Base-by-base conservation (phyloP, 306 rosid species). In the Lotus japonicus region DNA sequence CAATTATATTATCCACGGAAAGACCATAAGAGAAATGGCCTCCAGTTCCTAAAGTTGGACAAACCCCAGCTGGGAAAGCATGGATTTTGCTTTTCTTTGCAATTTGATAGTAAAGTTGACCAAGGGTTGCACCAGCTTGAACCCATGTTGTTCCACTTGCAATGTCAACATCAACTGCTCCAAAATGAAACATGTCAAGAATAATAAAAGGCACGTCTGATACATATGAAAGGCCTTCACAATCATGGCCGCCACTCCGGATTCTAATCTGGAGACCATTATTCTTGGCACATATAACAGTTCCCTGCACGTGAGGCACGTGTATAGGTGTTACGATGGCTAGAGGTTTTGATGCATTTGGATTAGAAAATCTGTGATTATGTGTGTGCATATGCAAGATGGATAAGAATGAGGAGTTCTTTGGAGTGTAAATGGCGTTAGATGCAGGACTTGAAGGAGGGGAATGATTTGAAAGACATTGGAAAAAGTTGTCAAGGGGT, bases 191-290 rank as follows among this genome's bases (percentile, higher is more conserved):
- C 80, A 74, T 39, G 64, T 80, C 84, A 12, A 80, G 73, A 7
- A 80, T 6, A 3, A 69, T 2, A 38, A 74, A 80, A 0, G 84
- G 84, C 1, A 80, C 70, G 5, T 74, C 77, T 1, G 84, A 64
- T 6, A 80, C 66, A 70, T 70, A 80, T 0, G 84, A 80, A 31
- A 74, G 74, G 16, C 80, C 80, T 56, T 74, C 84, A 7, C 2
- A 0, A 44, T 74, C 84, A 45, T 80, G 84, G 54, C 80, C 84
- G 1, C 84, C 84, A 13, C 80, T 80, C 57, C 84, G 58, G 31
- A 74, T 75, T 66, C 84, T 39, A 5, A 80, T 69, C 36, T 80
- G 80, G 6, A 80, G 0, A 17, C 48, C 49, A 9, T 33, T 6
- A 0, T 7, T 9, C 19, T 75, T 70, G 31, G 84, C 70, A 51